phyloP scores from a whole-genome alignment of 768 basidiomycete species.

The Russula lepida region DNA sequence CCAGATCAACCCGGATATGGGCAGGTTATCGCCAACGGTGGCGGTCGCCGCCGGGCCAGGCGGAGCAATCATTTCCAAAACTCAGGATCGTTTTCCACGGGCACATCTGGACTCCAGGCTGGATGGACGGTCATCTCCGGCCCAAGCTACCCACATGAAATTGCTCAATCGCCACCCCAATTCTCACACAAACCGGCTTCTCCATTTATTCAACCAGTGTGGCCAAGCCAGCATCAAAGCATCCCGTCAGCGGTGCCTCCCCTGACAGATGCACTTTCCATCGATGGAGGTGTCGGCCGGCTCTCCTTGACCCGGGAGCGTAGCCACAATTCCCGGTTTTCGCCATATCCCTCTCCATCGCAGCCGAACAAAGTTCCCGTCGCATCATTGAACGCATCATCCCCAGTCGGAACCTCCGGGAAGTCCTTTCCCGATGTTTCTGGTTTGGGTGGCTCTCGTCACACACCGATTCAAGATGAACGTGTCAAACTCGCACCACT shows the following conservation, averaged over 20 bases:
- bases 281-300: slow-evolving; percentile 24
- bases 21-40: slow-evolving; percentile 52
- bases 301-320: slow-evolving; percentile 28
- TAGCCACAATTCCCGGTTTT: slow-evolving; percentile 31
- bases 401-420: slow-evolving; percentile 31
- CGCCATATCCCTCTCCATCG: slow-evolving; percentile 37
- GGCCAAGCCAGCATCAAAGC: slow-evolving; percentile 6
- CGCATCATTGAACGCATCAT: slow-evolving; percentile 23
- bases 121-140: slow-evolving; percentile 22
- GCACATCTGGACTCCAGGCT: slow-evolving; percentile 14
- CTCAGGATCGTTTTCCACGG: slow-evolving; percentile 4
- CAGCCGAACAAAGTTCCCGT: slow-evolving; percentile 24
- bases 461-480: slow-evolving; percentile 25
- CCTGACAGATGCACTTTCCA: slow-evolving; percentile 14
- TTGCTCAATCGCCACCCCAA: slow-evolving; percentile 3
- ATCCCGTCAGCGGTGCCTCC: slow-evolving; percentile 8
- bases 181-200: slow-evolving; percentile 1
- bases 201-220: slow-evolving; percentile 7
- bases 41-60: slow-evolving; percentile 17
- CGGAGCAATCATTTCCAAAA: slow-evolving; percentile 16
- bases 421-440: slow-evolving; percentile 25
- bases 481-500: slow-evolving; percentile 37
- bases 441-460: slow-evolving; percentile 15
- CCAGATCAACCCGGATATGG: slow-evolving; percentile 85
- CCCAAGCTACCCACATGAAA: slow-evolving; percentile 14